A percentile compares a stretch with the other conserved stretches of the same genome.
Evolutionary conservation across 768 basidiomycete genomes (phyloP).

Genomic region (Neoboletus magnificus): DNA sequence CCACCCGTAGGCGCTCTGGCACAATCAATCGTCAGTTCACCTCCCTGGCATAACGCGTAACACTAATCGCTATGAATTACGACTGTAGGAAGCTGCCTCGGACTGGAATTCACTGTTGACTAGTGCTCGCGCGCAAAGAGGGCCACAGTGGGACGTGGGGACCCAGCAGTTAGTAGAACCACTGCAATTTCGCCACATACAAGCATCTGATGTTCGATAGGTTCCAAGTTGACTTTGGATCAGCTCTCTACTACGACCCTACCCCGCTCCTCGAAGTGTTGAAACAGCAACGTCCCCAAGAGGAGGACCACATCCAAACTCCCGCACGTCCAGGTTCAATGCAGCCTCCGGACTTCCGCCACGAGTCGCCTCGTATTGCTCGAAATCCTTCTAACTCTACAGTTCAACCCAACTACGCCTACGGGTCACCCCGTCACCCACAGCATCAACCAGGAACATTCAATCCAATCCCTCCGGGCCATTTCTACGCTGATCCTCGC

Average conservation of each 20-base stretch:
- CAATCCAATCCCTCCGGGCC: constrained; percentile 35
- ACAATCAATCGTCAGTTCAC: constrained; percentile 59
- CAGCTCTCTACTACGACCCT: constrained; percentile 72
- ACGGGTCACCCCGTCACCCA: constrained; percentile 32
- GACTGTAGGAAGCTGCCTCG: constrained; percentile 63
- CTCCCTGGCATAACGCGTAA: neutral
- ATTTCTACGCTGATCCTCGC: constrained; percentile 40
- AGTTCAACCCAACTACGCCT: constrained; percentile 27
- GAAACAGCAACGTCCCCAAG: constrained; percentile 33
- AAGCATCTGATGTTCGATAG: constrained; percentile 33
- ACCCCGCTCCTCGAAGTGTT: constrained; percentile 53
- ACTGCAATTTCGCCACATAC: neutral
- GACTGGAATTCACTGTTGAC: constrained; percentile 83
- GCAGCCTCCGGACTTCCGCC: constrained; percentile 34
- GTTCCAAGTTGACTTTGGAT: constrained; percentile 72
- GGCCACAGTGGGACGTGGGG: constrained; percentile 85
- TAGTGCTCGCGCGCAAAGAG: constrained; percentile 75
- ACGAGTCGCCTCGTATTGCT: constrained; percentile 32
- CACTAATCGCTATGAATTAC: neutral
- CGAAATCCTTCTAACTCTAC: constrained; percentile 31
- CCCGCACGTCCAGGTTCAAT: constrained; percentile 25
- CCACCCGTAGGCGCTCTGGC: constrained; percentile 41
- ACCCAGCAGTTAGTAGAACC: constrained; percentile 68
- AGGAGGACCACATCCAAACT: constrained; percentile 26
- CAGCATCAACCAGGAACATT: constrained; percentile 29